Percentiles rank a stretch among this genome's conserved stretches.
phyloP scores from a whole-genome alignment of 306 rosid genomes.

The Prunus fruticosa region DNA sequence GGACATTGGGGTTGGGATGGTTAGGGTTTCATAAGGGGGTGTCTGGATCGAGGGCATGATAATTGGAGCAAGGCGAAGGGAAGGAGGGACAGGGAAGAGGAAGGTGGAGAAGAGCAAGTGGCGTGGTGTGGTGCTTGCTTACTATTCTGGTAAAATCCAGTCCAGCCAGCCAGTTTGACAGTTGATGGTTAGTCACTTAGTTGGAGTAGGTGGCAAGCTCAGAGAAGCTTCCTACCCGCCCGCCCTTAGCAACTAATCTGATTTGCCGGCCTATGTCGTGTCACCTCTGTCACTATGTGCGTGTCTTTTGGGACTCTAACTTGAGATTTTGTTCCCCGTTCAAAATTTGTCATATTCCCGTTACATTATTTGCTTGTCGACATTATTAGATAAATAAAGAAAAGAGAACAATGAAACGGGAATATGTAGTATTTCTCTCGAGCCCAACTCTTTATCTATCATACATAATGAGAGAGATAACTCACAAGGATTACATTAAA shows the following conservation, averaged over 20 bases:
- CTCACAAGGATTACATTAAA: too few species aligned
- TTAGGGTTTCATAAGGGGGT: constrained; percentile 18
- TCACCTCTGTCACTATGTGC: background rate
- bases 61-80: background rate
- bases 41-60: background rate
- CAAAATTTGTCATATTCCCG: too few species aligned
- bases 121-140: background rate
- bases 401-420: too few species aligned
- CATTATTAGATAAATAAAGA: too few species aligned
- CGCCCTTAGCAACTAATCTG: too few species aligned
- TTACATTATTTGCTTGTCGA: too few species aligned
- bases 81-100: background rate
- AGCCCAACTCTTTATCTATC: too few species aligned
- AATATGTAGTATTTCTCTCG: too few species aligned
- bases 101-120: background rate
- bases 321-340: background rate
- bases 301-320: background rate
- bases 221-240: background rate
- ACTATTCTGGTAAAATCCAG: background rate
- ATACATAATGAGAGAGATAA: too few species aligned
- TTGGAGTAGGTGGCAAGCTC: background rate
- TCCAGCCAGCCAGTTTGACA: constrained; percentile 3
- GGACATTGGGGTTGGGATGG: background rate
- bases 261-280: background rate
- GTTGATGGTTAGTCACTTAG: background rate